Evolutionary conservation across 129 eudicot genomes (phyloP), one percentile per base, ranked within the genome.

Genomic region (Centella asiatica): DNA sequence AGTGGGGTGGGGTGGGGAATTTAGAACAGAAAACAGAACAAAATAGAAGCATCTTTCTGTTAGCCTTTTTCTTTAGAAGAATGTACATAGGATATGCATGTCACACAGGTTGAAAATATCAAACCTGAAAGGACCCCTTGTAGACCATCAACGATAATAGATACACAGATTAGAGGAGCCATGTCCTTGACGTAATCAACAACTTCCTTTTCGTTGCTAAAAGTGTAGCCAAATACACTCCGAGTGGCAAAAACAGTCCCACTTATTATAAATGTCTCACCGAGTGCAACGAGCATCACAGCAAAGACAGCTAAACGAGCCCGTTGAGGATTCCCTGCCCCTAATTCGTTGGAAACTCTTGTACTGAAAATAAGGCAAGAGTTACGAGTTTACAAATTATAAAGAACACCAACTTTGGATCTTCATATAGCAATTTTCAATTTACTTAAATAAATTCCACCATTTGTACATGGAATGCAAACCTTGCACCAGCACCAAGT

Each of bases 401-500:
- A n/a, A n/a, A n/a, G n/a, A n/a, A n/a, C n/a, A n/a, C n/a, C n/a
- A n/a, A n/a, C n/a, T n/a, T n/a, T n/a, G n/a, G n/a, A 55, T 31
- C 15, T 56, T 2, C 11, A 6, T 56, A 32, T 17, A 15, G 29
- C 32, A 24, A 53, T 15, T n/a, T n/a, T 25, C 62, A 56, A 7
- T 1, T n/a, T 32, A 12, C n/a, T 56, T 17, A 14, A 31, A n/a
- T 32, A 34, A 31, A 11, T 44, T 6, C 10, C 7, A 32, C 5
- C 12, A 11, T 7, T 37, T 37, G 8, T 9, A 13, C 42, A 37
- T 11, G 62, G 20, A 23, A 29, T 51, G 44, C 75, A 1, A 67
- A 87, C 95, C 95, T 87, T 29, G 65, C 83, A 51, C 92, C 95
- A 64, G 87, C 85, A 51, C 77, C 77, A 17, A 83, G 75, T 56